Percentiles rank a stretch among this genome's conserved stretches.
These are phyloP conservation scores for Xerocomus potaroensis DNA, from an alignment of 768 basidiomycete species.

Conservation along the genomic window DNA sequence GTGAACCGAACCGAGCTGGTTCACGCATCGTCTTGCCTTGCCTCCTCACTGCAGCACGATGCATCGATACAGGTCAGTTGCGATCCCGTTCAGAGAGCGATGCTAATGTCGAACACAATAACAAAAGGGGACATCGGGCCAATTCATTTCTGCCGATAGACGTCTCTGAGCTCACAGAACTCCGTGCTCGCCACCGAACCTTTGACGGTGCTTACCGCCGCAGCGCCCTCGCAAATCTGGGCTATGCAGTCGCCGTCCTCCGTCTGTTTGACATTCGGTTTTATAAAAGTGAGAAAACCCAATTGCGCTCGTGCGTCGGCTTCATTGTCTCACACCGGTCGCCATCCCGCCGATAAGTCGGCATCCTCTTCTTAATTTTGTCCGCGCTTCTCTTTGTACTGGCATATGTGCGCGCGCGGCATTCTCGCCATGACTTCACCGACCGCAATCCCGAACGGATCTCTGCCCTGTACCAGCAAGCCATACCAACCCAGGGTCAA, in stretches of 20 bases:
- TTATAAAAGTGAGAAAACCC: conserved; percentile 49
- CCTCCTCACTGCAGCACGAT: conserved; percentile 11
- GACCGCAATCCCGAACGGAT: conserved; percentile 44
- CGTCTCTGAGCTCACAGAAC: conserved; percentile 60
- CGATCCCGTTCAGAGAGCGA: not conserved
- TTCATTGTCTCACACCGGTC: not conserved
- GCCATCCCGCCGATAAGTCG: conserved; percentile 40
- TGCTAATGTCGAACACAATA: not conserved
- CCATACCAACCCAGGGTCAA: conserved; percentile 57
- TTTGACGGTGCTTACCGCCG: conserved; percentile 81
- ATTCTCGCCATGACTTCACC: conserved; percentile 74
- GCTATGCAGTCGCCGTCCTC: conserved; percentile 69
- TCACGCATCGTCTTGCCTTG: conserved; percentile 13
- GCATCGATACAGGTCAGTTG: conserved; percentile 26
- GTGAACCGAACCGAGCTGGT: conserved; percentile 21
- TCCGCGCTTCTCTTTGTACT: conserved; percentile 55
- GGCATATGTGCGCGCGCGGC: conserved; percentile 57
- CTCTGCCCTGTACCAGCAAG: conserved; percentile 28
- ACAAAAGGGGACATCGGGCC: conserved; percentile 42
- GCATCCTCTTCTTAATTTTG: conserved; percentile 61
- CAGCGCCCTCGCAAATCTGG: conserved; percentile 68
- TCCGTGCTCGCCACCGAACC: conserved; percentile 76
- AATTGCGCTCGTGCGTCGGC: not conserved
- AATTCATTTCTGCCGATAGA: conserved; percentile 52
- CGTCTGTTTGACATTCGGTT: conserved; percentile 77